These are phyloP conservation scores for Aspergillus tubingensis DNA, from an alignment of 2,329 filamentous ascomycete species.

Conservation along the genomic window DNA sequence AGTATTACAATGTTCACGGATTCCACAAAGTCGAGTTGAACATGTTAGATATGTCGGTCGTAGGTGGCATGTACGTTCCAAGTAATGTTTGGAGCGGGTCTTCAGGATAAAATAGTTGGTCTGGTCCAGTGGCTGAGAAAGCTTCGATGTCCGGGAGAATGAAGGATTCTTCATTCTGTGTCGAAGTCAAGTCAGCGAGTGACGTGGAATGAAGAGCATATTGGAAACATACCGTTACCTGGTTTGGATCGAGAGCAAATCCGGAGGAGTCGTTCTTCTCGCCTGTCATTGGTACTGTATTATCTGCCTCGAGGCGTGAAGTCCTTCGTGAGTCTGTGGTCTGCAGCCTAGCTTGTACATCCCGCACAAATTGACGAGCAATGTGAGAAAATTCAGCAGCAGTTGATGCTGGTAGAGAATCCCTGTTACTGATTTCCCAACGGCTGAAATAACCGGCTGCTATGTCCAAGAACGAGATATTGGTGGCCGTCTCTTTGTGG, in stretches of 20 bases:
- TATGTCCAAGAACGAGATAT: conserved; percentile 46
- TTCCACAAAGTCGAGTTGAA: not conserved
- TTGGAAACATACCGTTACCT: too few species aligned
- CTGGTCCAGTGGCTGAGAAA: not conserved
- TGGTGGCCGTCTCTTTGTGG: conserved; percentile 37
- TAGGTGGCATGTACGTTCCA: not conserved
- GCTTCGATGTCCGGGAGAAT: not conserved
- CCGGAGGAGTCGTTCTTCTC: too few species aligned
- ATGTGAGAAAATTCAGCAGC: conserved; percentile 47
- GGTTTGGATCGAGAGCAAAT: too few species aligned
- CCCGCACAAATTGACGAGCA: conserved; percentile 43
- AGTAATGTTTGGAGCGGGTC: not conserved
- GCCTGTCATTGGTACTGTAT: not conserved
- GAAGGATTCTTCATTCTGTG: not conserved
- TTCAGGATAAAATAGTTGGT: not conserved
- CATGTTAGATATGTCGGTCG: not conserved
- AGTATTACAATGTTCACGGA: not conserved
- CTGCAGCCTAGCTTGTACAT: not conserved
- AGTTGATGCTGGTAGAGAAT: conserved; percentile 40
- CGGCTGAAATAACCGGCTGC: conserved; percentile 48
- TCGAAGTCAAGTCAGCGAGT: not conserved
- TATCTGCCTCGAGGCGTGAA: not conserved
- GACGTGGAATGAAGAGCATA: too few species aligned
- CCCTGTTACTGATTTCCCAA: conserved; percentile 42
- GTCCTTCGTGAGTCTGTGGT: not conserved